phyloP scores from a whole-genome alignment of 768 basidiomycete genomes.

The Rhizopogon vesiculosus region DNA sequence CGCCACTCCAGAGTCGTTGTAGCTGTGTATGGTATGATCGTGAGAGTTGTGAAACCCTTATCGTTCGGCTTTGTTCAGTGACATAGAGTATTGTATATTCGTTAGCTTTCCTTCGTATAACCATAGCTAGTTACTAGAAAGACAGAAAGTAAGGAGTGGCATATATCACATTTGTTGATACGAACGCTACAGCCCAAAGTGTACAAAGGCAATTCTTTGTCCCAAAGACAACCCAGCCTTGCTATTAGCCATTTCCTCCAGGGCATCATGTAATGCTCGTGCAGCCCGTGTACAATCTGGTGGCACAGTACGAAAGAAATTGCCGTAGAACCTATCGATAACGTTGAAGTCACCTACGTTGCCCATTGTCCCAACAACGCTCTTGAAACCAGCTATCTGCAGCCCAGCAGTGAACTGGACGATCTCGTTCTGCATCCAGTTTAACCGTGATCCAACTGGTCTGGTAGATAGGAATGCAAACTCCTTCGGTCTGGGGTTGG shows the following conservation, averaged over 20 bases:
- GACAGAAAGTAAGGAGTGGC: neutral
- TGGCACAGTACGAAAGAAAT: neutral
- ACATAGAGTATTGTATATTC: too few species aligned
- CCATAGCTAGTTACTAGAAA: neutral
- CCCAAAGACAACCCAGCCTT: neutral
- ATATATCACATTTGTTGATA: neutral
- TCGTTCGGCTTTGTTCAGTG: too few species aligned
- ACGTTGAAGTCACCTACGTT: slow-evolving; percentile 1
- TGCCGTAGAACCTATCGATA: neutral
- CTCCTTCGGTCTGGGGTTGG: neutral
- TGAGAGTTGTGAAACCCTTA: too few species aligned
- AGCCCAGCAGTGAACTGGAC: slow-evolving; percentile 19
- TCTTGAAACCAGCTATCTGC: slow-evolving; percentile 16
- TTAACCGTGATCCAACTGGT: neutral
- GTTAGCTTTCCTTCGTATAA: too few species aligned
- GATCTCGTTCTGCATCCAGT: slow-evolving; percentile 10
- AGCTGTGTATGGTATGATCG: too few species aligned
- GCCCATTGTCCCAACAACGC: slow-evolving; percentile 21
- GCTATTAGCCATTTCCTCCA: neutral
- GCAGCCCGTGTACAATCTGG: slow-evolving; percentile 3
- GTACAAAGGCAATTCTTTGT: slow-evolving; percentile 1
- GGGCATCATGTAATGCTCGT: neutral
- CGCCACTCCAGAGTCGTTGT: neutral
- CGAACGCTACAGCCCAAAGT: neutral
- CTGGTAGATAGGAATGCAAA: slow-evolving; percentile 16